A percentile compares a stretch with the other conserved stretches of the same genome.
phyloP scores from a whole-genome alignment of 1,139 yeast genomes.

The Arxiozyma slooffiae region DNA sequence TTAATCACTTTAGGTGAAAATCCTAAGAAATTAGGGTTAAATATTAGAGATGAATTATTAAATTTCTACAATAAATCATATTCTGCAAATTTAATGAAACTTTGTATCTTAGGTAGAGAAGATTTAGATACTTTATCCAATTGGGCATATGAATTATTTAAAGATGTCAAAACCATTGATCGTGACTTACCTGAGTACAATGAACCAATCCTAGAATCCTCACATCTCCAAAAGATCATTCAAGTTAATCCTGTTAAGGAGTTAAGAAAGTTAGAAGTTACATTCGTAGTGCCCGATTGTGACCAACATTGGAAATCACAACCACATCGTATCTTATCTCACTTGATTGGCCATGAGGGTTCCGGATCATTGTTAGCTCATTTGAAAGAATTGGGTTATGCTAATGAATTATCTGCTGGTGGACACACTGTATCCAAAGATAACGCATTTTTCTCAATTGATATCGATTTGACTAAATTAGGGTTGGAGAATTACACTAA shows the following conservation, averaged over 20 bases:
- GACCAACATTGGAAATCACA: constrained; percentile 53
- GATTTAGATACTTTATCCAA: constrained; percentile 56
- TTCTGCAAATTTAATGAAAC: constrained; percentile 74
- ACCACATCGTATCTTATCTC: constrained; percentile 65
- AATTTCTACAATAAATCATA: constrained; percentile 54
- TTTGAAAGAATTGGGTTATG: constrained; percentile 70
- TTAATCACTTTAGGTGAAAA: constrained; percentile 47
- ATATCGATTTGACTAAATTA: constrained; percentile 61
- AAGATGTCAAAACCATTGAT: constrained; percentile 48
- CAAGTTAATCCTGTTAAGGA: constrained; percentile 80
- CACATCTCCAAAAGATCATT: constrained; percentile 46
- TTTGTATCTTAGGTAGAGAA: constrained; percentile 78
- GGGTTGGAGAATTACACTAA: constrained; percentile 61
- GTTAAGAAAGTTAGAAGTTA: constrained; percentile 51
- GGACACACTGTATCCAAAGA: constrained; percentile 60
- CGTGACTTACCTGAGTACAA: constrained; percentile 36
- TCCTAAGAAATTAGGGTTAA: constrained; percentile 41
- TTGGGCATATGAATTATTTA: constrained; percentile 65
- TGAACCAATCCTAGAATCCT: constrained; percentile 35
- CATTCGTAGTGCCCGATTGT: constrained; percentile 70
- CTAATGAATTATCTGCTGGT: constrained; percentile 69
- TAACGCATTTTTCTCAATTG: constrained; percentile 54
- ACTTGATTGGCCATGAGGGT: constrained; percentile 86
- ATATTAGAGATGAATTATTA: constrained; percentile 57
- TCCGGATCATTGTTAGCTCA: constrained; percentile 67